A percentile compares a stretch with the other conserved stretches of the same genome.
Conservation (phyloP, 2,329 filamentous ascomycete genomes). For the Penicillium sp. region DNA sequence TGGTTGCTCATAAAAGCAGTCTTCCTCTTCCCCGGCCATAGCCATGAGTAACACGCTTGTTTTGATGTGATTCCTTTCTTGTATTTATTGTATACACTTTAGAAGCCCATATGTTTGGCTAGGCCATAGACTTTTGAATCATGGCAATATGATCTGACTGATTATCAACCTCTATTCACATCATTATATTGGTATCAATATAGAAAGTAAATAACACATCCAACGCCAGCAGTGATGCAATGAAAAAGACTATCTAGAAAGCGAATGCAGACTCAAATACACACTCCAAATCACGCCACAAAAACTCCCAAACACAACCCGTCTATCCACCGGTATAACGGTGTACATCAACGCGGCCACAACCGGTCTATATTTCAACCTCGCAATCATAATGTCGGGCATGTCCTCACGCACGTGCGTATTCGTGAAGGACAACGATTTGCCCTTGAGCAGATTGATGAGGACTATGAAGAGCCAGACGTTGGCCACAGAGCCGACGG, state of each 20-base stretch:
- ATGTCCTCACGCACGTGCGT: slow-evolving; percentile 12
- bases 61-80: not conserved
- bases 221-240: not conserved
- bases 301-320: slow-evolving; percentile 67
- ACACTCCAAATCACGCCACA: slow-evolving; percentile 72
- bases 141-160: not conserved
- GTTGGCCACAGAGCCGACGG: slow-evolving; percentile 53
- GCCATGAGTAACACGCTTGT: not conserved
- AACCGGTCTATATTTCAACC: slow-evolving; percentile 68
- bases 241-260: slow-evolving; percentile 6
- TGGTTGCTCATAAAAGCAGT: slow-evolving; percentile 66
- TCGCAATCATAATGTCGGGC: slow-evolving; percentile 56
- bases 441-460: slow-evolving; percentile 45
- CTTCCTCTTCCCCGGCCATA: not conserved
- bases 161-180: not conserved
- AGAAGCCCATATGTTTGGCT: not conserved
- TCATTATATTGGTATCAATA: not conserved
- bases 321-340: slow-evolving; percentile 65
- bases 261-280: slow-evolving; percentile 63
- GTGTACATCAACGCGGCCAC: slow-evolving; percentile 69
- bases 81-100: not conserved
- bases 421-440: slow-evolving; percentile 6
- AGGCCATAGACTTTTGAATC: not conserved
- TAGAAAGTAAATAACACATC: not conserved
- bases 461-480: slow-evolving; percentile 54